Evolutionary conservation across 2,329 filamentous ascomycete species (phyloP).

Genomic region (Claviceps citrina): DNA sequence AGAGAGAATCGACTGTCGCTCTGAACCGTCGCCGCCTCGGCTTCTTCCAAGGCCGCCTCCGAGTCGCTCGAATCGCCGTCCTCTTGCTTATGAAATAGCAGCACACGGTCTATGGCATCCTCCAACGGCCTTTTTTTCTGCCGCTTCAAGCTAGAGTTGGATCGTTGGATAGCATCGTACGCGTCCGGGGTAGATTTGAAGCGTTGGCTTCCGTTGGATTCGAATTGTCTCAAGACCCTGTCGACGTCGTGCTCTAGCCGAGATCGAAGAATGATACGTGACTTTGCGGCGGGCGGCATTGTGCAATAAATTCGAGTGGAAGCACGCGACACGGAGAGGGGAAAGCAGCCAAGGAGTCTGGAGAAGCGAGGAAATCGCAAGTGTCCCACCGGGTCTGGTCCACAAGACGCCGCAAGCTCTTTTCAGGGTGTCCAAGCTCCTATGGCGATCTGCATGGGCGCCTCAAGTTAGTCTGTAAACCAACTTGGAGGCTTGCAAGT

Average conservation of each 20-base stretch:
- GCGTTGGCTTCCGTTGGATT: constrained; percentile 34
- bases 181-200: constrained; percentile 41
- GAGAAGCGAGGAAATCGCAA: neutral
- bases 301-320: too few relatives aligned
- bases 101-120: constrained; percentile 69
- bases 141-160: constrained; percentile 74
- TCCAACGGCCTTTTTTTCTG: constrained; percentile 70
- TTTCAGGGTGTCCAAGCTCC: too few relatives aligned
- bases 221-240: constrained; percentile 61
- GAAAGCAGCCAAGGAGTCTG: neutral
- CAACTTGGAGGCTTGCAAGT: too few relatives aligned
- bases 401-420: too few relatives aligned
- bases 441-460: too few relatives aligned
- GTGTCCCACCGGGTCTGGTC: too few relatives aligned
- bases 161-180: constrained; percentile 67
- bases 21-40: constrained; percentile 19
- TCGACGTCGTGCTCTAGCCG: constrained; percentile 57
- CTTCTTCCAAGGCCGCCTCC: constrained; percentile 32
- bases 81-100: constrained; percentile 57
- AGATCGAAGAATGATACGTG: constrained; percentile 11
- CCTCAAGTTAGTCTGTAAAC: too few relatives aligned
- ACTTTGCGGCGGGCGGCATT: neutral
- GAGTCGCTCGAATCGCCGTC: constrained; percentile 38
- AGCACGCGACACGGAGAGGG: too few relatives aligned
- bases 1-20: constrained; percentile 24